phyloP scores from a whole-genome alignment of 495 filamentous ascomycete genomes.

The Aspergillus indologenus region DNA sequence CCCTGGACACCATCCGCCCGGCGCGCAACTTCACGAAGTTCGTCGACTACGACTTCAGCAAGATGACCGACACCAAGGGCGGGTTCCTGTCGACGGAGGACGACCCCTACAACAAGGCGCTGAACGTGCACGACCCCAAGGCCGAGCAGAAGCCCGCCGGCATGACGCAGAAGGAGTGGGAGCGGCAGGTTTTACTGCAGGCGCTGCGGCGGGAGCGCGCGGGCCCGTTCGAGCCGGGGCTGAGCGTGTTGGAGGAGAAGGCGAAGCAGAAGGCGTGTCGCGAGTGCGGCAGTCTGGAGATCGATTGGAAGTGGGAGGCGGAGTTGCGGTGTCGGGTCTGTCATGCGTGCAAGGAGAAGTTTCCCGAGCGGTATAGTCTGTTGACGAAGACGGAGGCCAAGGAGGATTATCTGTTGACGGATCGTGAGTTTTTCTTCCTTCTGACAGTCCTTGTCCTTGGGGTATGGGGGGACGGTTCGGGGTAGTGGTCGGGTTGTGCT shows the following conservation, averaged over 20 bases:
- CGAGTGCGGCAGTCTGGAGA: constrained; percentile 79
- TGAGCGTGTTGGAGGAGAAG: constrained; percentile 64
- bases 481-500: background rate
- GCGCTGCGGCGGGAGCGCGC: constrained; percentile 67
- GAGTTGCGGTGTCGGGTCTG: constrained; percentile 70
- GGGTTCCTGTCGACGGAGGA: constrained; percentile 86
- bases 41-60: constrained; percentile 95
- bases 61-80: constrained; percentile 97
- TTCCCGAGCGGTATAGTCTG: constrained; percentile 86
- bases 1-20: constrained; percentile 60
- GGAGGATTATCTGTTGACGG: constrained; percentile 93
- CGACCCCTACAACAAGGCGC: constrained; percentile 80
- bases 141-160: constrained; percentile 71
- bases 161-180: constrained; percentile 95
- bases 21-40: constrained; percentile 84
- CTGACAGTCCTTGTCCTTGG: too few relatives aligned
- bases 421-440: constrained; percentile 56
- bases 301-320: constrained; percentile 94
- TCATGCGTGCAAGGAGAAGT: constrained; percentile 76
- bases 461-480: too few relatives aligned
- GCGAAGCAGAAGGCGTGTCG: constrained; percentile 68
- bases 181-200: constrained; percentile 67
- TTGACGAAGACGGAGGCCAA: constrained; percentile 94
- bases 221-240: constrained; percentile 82
- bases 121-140: constrained; percentile 53